Percentiles rank a stretch among this genome's conserved stretches.
These are phyloP conservation scores for Penicillium sp. DNA, from an alignment of 2,329 filamentous ascomycete species.

Conservation along the genomic window DNA sequence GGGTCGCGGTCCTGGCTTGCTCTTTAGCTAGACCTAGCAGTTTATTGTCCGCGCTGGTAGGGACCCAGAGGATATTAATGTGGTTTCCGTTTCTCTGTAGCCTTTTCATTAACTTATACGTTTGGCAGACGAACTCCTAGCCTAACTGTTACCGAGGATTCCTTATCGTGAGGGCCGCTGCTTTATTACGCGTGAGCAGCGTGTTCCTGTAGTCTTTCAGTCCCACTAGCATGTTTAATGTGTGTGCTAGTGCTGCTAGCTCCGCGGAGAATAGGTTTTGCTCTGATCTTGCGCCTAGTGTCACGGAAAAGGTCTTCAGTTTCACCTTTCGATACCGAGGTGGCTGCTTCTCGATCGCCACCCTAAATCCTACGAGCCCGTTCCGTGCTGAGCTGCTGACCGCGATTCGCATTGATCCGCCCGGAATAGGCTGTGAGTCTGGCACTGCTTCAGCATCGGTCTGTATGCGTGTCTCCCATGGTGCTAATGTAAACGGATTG, in stretches of 20 bases:
- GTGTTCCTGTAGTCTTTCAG: no score
- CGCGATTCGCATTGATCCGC: slow-evolving; percentile 22
- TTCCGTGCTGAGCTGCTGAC: slow-evolving; percentile 32
- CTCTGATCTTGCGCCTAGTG: slow-evolving; percentile 29
- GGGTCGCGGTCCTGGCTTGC: slow-evolving; percentile 28
- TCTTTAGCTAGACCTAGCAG: slow-evolving; percentile 30
- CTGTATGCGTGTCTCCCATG: slow-evolving; percentile 15
- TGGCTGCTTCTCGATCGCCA: slow-evolving; percentile 41
- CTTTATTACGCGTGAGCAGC: no score
- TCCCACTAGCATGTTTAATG: no score
- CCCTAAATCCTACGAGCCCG: slow-evolving; percentile 25
- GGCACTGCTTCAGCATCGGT: slow-evolving; percentile 8
- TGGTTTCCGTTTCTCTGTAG: slow-evolving; percentile 29
- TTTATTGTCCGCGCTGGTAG: slow-evolving; percentile 26
- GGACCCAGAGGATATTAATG: slow-evolving; percentile 28
- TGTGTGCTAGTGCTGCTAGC: no score
- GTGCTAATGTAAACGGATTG: no score
- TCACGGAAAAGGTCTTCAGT: slow-evolving; percentile 29
- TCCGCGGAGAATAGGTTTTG: no score
- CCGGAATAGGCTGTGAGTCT: slow-evolving; percentile 5
- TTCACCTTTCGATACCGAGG: slow-evolving; percentile 29
- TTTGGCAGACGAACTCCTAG: slow-evolving; percentile 28
- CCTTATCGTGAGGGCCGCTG: slow-evolving; percentile 30
- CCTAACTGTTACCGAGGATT: slow-evolving; percentile 31
- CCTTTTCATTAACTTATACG: slow-evolving; percentile 32